phyloP scores from a whole-genome alignment of 176 grass and related monocot species.

The Eragrostis curvula region DNA sequence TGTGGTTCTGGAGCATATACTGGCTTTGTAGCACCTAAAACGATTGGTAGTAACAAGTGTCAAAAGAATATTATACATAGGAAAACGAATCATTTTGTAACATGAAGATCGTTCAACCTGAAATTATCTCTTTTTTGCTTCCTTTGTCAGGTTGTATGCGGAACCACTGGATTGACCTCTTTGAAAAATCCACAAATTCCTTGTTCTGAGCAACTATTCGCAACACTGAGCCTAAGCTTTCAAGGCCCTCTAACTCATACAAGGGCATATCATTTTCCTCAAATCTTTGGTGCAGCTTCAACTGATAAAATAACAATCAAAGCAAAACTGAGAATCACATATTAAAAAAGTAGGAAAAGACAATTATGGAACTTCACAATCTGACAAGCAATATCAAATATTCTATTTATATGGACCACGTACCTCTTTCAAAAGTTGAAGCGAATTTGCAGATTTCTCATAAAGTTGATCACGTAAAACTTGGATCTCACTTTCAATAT shows the following conservation, averaged over 20 bases:
- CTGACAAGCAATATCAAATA: background rate
- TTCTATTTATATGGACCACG: background rate
- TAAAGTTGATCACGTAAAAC: conserved; percentile 61
- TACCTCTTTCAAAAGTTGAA: conserved; percentile 79
- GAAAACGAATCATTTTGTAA: conserved; percentile 9
- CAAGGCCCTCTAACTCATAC: conserved; percentile 66
- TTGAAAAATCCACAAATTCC: conserved; percentile 44
- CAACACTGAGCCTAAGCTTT: conserved; percentile 73
- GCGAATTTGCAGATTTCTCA: conserved; percentile 59
- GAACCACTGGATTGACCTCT: conserved; percentile 73
- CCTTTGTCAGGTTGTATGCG: conserved; percentile 54
- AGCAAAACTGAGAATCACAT: conserved; percentile 5
- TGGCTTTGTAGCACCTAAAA: conserved; percentile 70
- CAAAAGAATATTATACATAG: background rate
- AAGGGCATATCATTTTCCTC: conserved; percentile 29
- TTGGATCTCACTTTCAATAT: conserved; percentile 72
- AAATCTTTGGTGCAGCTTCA: conserved; percentile 40
- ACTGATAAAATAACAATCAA: conserved; percentile 48
- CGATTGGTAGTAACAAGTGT: conserved; percentile 21
- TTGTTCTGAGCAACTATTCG: conserved; percentile 40
- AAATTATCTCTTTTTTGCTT: conserved; percentile 73
- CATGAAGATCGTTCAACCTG: conserved; percentile 56
- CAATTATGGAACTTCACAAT: background rate
- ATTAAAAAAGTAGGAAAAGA: background rate
- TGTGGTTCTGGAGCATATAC: conserved; percentile 79